These are phyloP conservation scores for Fusarium xylarioides DNA, from an alignment of 2,329 filamentous ascomycete species.

Conservation along the genomic window DNA sequence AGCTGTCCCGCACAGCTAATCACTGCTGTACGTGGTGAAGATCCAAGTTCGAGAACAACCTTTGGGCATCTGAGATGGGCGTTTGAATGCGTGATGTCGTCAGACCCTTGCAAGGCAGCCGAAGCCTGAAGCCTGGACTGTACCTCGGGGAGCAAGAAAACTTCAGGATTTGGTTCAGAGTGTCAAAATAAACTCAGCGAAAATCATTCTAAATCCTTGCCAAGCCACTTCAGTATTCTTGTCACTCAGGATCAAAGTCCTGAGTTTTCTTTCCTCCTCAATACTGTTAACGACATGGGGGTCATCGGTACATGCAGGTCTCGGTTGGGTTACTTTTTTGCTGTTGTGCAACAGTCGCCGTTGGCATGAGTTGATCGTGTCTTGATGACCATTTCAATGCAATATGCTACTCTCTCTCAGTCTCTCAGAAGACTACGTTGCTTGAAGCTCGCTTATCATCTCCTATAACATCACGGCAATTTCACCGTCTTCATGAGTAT, in stretches of 20 bases:
- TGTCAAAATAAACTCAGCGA: neutral
- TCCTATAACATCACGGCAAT: neutral
- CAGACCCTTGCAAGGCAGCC: conserved; percentile 34
- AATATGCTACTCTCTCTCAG: neutral
- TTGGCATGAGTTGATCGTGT: neutral
- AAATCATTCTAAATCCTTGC: fast-evolving
- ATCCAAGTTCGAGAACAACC: conserved; percentile 27
- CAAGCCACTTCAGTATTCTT: fast-evolving
- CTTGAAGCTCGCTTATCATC: neutral
- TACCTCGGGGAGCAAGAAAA: neutral
- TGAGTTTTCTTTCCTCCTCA: neutral
- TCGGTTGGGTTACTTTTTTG: neutral
- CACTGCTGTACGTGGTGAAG: conserved; percentile 32
- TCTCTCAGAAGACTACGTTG: neutral
- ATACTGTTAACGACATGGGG: conserved; percentile 16
- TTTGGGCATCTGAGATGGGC: conserved; percentile 26
- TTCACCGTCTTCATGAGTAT: neutral
- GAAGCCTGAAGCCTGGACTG: conserved; percentile 3
- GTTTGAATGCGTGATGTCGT: conserved; percentile 41
- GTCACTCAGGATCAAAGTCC: neutral
- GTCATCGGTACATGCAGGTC: conserved; percentile 28
- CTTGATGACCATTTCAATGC: neutral
- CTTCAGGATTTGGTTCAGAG: neutral
- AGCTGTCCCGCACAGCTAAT: conserved; percentile 35
- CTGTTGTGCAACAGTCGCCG: neutral